A percentile compares a stretch with the other conserved stretches of the same genome.
phyloP scores from a whole-genome alignment of 2,329 filamentous ascomycete species.

The Fusarium fracticaudum region DNA sequence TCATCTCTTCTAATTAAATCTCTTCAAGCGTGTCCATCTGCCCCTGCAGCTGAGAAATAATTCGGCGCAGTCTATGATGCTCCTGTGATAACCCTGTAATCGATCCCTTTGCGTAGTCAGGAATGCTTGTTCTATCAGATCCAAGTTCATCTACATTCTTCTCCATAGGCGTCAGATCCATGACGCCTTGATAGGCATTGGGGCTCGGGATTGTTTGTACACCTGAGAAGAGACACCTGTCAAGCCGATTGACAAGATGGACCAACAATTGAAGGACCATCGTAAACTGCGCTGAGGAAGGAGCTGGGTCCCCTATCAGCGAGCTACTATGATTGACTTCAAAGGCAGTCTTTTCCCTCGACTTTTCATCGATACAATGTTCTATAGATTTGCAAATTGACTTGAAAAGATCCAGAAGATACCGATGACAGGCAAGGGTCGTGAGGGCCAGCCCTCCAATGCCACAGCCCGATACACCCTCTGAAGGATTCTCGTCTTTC shows the following conservation, averaged over 20 bases:
- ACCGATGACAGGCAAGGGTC: neutral
- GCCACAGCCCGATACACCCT: too few species aligned
- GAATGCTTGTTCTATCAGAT: neutral
- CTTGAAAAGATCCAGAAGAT: neutral
- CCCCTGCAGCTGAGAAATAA: neutral
- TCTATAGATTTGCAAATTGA: neutral
- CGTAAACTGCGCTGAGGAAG: neutral
- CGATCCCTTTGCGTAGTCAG: neutral
- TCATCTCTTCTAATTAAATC: rapidly evolving
- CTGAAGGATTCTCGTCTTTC: neutral
- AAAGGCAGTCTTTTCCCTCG: neutral
- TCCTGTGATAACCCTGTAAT: neutral
- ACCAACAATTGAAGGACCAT: neutral
- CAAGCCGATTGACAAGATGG: neutral
- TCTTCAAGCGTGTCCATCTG: neutral
- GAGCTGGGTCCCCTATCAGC: neutral
- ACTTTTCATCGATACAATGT: neutral
- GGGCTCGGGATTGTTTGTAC: neutral
- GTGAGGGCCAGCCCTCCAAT: neutral
- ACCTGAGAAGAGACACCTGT: neutral
- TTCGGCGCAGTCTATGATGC: neutral
- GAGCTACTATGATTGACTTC: neutral
- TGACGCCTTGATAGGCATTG: too few species aligned
- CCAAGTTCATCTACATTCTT: neutral
- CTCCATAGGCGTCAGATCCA: neutral